Evolutionary conservation across 768 basidiomycete genomes (phyloP), one percentile per base, ranked within the genome.

Genomic region (Phylloporus rhodoxanthus): DNA sequence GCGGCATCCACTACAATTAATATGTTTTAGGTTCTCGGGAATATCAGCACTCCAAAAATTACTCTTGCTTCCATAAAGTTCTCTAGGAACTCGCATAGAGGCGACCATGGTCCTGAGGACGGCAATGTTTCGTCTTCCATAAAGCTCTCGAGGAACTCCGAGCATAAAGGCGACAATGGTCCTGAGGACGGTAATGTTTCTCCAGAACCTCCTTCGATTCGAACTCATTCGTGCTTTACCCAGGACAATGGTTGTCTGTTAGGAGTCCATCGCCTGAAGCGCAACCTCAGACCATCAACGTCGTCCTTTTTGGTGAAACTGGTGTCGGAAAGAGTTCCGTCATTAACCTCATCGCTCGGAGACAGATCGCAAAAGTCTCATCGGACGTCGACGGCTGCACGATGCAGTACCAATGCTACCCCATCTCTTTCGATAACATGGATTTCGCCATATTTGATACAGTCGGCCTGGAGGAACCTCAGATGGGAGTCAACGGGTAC

Each of bases 261-360:
- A 43, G 8, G 17, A 29, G 40, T 49, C 13, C 47, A 30, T 5
- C 53, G 1, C 13, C 8, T 10, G 17, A 42, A 29, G n/a, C 45
- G 26, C 53, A 21, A 10, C 33, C 46, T 20, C 20, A 1, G 17
- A 51, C 56, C 23, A 29, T 56, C 43, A 75, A 75, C 30, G 57
- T 75, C 34, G 57, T 76, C 3, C 49, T 76, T 17, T 74, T 75
- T 36, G 74, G 74, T 5, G 71, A 74, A 52, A 62, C 68, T 1
- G 72, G 75, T 17, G 51, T 68, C 17, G 67, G 65, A 7, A 66
- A 68, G 45, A 67, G 65, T 39, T 64, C 64, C 2, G 59, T 68
- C 25, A 58, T 66, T 45, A 66, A 68, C 30, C 62, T 67, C 20
- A 67, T 68, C 42, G 62, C 65, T 13, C 62, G 45, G 14, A 11